These are phyloP conservation scores for Polyporus arcularius DNA, from an alignment of 768 basidiomycete genomes.

Conservation along the genomic window DNA sequence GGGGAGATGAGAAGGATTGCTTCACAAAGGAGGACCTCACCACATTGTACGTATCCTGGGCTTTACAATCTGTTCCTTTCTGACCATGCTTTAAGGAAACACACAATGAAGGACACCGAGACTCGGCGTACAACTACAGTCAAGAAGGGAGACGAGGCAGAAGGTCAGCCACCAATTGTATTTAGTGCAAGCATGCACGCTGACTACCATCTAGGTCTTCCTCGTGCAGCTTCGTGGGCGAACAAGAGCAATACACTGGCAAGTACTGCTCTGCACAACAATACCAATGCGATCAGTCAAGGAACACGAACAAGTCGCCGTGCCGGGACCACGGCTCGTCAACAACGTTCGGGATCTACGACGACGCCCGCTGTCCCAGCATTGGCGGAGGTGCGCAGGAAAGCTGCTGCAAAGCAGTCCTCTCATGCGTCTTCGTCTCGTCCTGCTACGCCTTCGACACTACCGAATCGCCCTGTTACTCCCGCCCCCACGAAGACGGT, in stretches of 20 bases:
- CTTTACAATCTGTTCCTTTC: not conserved
- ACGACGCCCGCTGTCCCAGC: conserved; percentile 25
- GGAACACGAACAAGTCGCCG: conserved; percentile 25
- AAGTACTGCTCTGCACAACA: conserved; percentile 31
- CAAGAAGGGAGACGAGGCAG: conserved; percentile 62
- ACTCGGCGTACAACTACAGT: conserved; percentile 52
- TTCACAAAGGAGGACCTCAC: conserved; percentile 96
- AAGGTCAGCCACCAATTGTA: conserved; percentile 38
- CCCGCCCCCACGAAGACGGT: conserved; percentile 42
- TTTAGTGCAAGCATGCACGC: not conserved
- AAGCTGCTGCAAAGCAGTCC: conserved; percentile 43
- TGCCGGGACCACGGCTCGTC: conserved; percentile 41
- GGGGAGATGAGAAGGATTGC: conserved; percentile 98
- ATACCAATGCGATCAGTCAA: conserved; percentile 22
- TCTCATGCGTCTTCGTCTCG: conserved; percentile 57
- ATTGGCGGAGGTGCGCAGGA: conserved; percentile 28
- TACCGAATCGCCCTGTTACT: conserved; percentile 44
- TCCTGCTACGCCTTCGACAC: conserved; percentile 52
- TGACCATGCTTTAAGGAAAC: conserved; percentile 58
- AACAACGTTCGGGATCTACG: conserved; percentile 42
- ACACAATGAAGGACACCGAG: conserved; percentile 90
- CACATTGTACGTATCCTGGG: conserved; percentile 63
- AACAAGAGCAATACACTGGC: conserved; percentile 29
- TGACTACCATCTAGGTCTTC: conserved; percentile 44
- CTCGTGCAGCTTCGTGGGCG: conserved; percentile 54